A percentile compares a stretch with the other conserved stretches of the same genome.
Conservation (phyloP, 805 yeast genomes). For the Yarrowia phangngaensis region DNA sequence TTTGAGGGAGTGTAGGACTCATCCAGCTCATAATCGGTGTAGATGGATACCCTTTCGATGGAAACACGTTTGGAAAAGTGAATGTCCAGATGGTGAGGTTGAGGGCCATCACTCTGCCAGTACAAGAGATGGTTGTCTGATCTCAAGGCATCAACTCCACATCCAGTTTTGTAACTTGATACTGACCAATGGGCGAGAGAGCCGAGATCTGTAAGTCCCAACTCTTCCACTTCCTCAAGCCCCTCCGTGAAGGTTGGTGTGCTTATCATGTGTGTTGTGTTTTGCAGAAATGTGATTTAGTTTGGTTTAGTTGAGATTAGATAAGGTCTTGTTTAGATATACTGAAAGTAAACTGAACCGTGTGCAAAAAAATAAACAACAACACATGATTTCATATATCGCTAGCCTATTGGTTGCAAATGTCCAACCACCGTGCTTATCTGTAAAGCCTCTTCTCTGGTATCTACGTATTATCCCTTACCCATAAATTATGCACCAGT, state of each 20-base stretch:
- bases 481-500: no score
- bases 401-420: no score
- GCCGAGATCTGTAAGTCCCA: constrained; percentile 70
- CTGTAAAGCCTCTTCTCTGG: no score
- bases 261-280: background rate
- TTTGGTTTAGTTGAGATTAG: background rate
- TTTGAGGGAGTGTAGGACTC: constrained; percentile 89
- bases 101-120: constrained; percentile 95
- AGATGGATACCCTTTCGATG: constrained; percentile 64
- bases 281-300: background rate
- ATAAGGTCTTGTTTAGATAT: background rate
- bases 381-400: no score
- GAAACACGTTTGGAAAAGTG: constrained; percentile 75
- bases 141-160: constrained; percentile 65
- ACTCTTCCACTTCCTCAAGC: constrained; percentile 51
- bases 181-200: constrained; percentile 80
- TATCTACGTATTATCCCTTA: no score
- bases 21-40: constrained; percentile 65
- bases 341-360: no score
- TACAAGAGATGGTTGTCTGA: constrained; percentile 64
- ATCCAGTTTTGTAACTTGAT: constrained; percentile 69
- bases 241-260: constrained; percentile 39
- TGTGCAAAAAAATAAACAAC: no score
- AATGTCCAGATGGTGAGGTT: constrained; percentile 77
- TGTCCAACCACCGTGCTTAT: no score